Evolutionary conservation across 768 basidiomycete genomes (phyloP).

Genomic region (Mycena leptocephala): DNA sequence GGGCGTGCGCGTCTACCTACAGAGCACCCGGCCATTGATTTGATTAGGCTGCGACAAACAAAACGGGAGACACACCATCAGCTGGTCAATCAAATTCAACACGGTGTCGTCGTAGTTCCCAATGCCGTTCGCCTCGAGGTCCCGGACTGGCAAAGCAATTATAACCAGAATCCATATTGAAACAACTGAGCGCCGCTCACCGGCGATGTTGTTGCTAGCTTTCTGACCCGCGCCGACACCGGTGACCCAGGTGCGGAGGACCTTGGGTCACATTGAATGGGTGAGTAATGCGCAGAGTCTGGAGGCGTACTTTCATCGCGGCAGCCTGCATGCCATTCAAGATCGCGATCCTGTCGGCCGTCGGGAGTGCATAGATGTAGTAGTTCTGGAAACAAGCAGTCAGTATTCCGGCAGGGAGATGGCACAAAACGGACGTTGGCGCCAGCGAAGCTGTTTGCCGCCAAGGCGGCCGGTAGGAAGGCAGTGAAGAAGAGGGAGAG

Average conservation of each 20-base stretch:
- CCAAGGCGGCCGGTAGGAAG: conserved; percentile 10
- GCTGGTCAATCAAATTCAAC: conserved; percentile 53
- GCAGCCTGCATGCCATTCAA: conserved; percentile 45
- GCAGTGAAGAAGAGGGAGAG: neutral
- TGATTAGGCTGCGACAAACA: neutral
- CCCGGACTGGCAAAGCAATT: conserved; percentile 37
- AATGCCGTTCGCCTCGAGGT: conserved; percentile 51
- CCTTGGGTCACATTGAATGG: conserved; percentile 12
- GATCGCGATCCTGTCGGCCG: conserved; percentile 38
- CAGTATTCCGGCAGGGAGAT: neutral
- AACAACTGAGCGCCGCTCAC: neutral
- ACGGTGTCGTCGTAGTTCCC: conserved; percentile 55
- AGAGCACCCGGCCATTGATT: neutral
- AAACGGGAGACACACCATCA: conserved; percentile 45
- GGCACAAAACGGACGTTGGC: conserved; percentile 13
- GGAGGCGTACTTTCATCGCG: conserved; percentile 41
- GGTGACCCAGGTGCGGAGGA: conserved; percentile 49
- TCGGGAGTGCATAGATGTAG: conserved; percentile 40
- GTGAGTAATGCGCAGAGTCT: neutral
- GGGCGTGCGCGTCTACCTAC: conserved; percentile 49
- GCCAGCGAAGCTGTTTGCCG: conserved; percentile 37
- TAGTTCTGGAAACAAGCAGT: conserved; percentile 36
- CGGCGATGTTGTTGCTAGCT: conserved; percentile 40
- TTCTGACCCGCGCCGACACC: conserved; percentile 45
- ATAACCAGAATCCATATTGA: neutral